Conservation (phyloP, 257 asterid genomes). For the Penstemon barbatus region DNA sequence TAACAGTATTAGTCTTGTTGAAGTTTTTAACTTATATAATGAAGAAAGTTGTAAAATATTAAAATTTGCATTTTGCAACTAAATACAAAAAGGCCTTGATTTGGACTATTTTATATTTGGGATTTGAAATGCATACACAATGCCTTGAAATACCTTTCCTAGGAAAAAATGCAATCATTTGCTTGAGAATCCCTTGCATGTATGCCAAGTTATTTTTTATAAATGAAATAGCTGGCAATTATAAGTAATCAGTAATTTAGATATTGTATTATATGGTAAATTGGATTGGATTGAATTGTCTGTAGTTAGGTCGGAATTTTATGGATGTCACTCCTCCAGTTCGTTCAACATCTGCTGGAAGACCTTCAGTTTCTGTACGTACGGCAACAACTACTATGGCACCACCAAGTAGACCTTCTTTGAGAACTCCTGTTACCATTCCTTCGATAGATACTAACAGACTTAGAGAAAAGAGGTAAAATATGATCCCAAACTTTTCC, state of each 20-base stretch:
- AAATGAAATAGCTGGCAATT: too few species aligned
- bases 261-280: conserved; percentile 34
- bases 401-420: conserved; percentile 66
- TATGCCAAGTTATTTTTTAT: too few species aligned
- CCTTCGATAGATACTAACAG: conserved; percentile 79
- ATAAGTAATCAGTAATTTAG: conserved; percentile 19
- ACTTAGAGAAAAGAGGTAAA: conserved; percentile 75
- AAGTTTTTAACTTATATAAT: not conserved
- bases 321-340: conserved; percentile 84
- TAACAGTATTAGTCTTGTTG: not conserved
- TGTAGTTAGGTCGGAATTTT: conserved; percentile 97
- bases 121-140: not conserved
- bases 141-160: conserved; percentile 10
- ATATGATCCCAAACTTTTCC: conserved; percentile 7
- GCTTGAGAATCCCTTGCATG: too few species aligned
- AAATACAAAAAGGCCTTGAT: not conserved
- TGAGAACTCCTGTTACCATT: conserved; percentile 59
- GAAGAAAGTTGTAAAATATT: not conserved
- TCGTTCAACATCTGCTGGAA: conserved; percentile 96
- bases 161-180: too few species aligned
- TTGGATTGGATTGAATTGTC: conserved; percentile 40
- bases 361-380: conserved; percentile 88
- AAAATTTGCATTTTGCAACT: not conserved
- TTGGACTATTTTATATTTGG: not conserved
- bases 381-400: conserved; percentile 49